These are phyloP conservation scores for Yarrowia sp. DNA, from an alignment of 805 yeast species.

Conservation along the genomic window DNA sequence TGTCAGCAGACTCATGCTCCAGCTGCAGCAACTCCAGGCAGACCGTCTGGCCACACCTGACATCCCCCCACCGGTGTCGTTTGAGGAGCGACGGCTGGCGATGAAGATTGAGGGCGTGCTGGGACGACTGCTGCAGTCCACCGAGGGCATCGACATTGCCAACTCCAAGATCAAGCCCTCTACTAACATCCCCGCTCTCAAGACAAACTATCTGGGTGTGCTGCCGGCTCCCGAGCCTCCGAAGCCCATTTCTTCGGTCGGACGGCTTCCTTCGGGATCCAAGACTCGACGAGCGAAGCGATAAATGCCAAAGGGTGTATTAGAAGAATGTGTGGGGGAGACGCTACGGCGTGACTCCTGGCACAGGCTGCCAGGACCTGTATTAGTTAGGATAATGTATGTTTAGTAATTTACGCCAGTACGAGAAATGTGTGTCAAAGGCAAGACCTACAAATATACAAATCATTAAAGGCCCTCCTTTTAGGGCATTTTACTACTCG, in stretches of 20 bases:
- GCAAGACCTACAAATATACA: too few species aligned
- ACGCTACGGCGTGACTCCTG: slow-evolving; percentile 16
- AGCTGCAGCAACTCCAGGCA: slow-evolving; percentile 60
- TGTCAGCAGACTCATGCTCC: slow-evolving; percentile 56
- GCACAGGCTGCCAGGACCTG: slow-evolving; percentile 36
- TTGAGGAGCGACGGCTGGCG: slow-evolving; percentile 50
- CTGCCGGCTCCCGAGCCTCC: slow-evolving; percentile 59
- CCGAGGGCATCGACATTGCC: slow-evolving; percentile 22
- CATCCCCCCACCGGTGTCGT: slow-evolving; percentile 42
- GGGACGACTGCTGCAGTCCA: slow-evolving; percentile 52
- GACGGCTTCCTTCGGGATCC: slow-evolving; percentile 11
- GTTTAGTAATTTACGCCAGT: slow-evolving; percentile 14
- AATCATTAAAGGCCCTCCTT: too few species aligned
- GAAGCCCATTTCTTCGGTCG: slow-evolving; percentile 39
- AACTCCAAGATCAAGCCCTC: slow-evolving; percentile 42
- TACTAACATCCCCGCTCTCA: slow-evolving; percentile 67
- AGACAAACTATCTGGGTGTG: slow-evolving; percentile 76
- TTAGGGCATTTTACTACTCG: too few species aligned
- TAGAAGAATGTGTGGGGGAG: background rate
- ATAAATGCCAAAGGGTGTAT: background rate
- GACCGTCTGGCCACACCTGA: slow-evolving; percentile 51
- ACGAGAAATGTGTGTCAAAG: too few species aligned
- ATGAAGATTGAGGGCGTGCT: slow-evolving; percentile 51
- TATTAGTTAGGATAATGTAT: slow-evolving; percentile 37
- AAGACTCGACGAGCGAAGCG: slow-evolving; percentile 29